These are phyloP conservation scores for Colletotrichum endophyticum DNA, from an alignment of 2,329 filamentous ascomycete genomes.

Conservation along the genomic window DNA sequence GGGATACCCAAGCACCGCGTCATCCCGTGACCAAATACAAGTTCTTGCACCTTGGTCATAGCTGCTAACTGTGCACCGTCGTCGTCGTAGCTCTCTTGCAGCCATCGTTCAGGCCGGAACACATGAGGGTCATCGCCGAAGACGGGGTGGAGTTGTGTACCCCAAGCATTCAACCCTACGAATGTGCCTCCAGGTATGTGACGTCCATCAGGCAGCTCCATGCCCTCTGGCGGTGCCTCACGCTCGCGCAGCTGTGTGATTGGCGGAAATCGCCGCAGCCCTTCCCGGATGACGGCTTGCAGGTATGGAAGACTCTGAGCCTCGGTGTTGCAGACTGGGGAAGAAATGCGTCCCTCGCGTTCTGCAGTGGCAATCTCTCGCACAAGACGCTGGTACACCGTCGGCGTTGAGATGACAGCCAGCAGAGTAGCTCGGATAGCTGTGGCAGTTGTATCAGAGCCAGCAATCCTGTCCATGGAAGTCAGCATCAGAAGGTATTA, in stretches of 20 bases:
- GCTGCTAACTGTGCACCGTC: slow-evolving; percentile 28
- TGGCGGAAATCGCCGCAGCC: slow-evolving; percentile 42
- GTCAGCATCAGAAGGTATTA: slow-evolving; percentile 36
- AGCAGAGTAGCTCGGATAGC: slow-evolving; percentile 58
- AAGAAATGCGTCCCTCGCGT: slow-evolving; percentile 44
- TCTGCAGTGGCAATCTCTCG: slow-evolving; percentile 40
- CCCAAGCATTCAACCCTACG: slow-evolving; percentile 37
- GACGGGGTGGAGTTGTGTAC: slow-evolving; percentile 20
- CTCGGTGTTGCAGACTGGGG: slow-evolving; percentile 34
- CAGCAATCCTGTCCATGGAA: slow-evolving; percentile 46
- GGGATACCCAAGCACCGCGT: slow-evolving; percentile 43
- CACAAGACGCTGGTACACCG: slow-evolving; percentile 28
- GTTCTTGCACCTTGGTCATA: slow-evolving; percentile 41
- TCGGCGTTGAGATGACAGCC: slow-evolving; percentile 55
- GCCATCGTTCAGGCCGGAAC: slow-evolving; percentile 19
- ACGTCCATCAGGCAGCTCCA: slow-evolving; percentile 37
- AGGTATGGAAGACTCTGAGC: slow-evolving; percentile 46
- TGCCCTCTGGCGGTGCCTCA: slow-evolving; percentile 38
- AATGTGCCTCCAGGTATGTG: slow-evolving; percentile 35
- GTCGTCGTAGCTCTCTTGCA: slow-evolving; percentile 13
- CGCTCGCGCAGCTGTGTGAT: slow-evolving; percentile 35
- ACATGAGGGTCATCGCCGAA: slow-evolving; percentile 4
- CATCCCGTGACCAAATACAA: slow-evolving; percentile 42
- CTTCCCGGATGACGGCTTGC: slow-evolving; percentile 56
- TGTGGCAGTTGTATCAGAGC: slow-evolving; percentile 63